These are phyloP conservation scores for Dentiscutata heterogama DNA, from an alignment of 371 early-diverging fungal species.

Conservation along the genomic window DNA sequence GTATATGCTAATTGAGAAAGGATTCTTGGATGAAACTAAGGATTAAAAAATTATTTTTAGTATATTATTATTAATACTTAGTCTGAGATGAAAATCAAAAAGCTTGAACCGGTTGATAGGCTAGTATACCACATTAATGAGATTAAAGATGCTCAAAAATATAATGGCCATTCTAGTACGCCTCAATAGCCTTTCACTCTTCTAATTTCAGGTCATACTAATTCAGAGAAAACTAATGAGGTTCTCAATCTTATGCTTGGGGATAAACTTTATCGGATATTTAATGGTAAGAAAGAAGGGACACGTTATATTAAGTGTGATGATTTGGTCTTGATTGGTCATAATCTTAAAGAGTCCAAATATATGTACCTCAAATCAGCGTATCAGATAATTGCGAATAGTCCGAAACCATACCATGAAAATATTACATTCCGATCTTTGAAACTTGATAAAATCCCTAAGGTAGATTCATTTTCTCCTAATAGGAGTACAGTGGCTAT, in stretches of 20 bases:
- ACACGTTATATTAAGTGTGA: neutral
- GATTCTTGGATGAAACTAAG: neutral
- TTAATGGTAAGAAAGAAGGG: constrained; percentile 34
- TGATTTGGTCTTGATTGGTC: constrained; percentile 23
- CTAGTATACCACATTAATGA: neutral
- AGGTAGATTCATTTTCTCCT: neutral
- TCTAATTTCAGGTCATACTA: constrained; percentile 26
- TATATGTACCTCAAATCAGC: constrained; percentile 11
- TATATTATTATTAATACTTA: too few relatives aligned
- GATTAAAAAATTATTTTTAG: too few relatives aligned
- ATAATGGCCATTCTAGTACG: too few relatives aligned
- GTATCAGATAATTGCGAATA: constrained; percentile 23
- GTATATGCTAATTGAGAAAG: constrained; percentile 11
- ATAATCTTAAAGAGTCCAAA: constrained; percentile 40
- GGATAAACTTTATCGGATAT: constrained; percentile 3
- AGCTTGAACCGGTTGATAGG: neutral
- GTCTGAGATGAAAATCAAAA: neutral
- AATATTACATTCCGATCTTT: constrained; percentile 18
- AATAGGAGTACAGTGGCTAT: neutral
- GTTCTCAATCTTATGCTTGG: constrained; percentile 25
- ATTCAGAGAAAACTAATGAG: constrained; percentile 35
- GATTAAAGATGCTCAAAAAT: neutral
- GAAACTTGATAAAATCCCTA: constrained; percentile 20
- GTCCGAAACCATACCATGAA: constrained; percentile 3
- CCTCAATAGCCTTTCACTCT: constrained; percentile 25